Conservation (phyloP, 495 filamentous ascomycete species). For the Arthonia radiata region DNA sequence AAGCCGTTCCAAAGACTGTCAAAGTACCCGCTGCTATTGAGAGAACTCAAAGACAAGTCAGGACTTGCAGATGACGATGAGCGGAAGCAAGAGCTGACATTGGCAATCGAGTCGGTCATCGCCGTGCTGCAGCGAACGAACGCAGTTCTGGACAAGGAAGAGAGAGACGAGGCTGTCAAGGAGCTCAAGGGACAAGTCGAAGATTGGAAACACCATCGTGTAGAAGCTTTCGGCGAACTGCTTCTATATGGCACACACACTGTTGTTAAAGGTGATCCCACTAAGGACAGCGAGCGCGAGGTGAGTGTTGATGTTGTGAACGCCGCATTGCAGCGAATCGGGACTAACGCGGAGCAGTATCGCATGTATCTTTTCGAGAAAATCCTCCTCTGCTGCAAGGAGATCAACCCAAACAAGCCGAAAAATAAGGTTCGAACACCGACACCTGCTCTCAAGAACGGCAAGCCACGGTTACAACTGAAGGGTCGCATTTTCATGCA, state of each 20-base stretch:
- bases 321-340: too few species aligned
- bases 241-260: constrained; percentile 82
- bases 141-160: constrained; percentile 66
- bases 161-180: constrained; percentile 50
- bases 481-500: constrained; percentile 99
- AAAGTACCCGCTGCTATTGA: constrained; percentile 78
- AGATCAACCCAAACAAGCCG: constrained; percentile 65
- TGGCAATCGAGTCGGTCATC: constrained; percentile 51
- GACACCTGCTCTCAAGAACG: constrained; percentile 42
- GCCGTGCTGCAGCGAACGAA: constrained; percentile 62
- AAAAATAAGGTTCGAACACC: constrained; percentile 50
- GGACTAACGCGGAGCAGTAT: too few species aligned
- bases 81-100: constrained; percentile 38
- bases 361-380: constrained; percentile 92
- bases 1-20: constrained; percentile 91
- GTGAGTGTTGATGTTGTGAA: too few species aligned
- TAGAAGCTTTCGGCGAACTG: constrained; percentile 74
- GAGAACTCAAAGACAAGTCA: constrained; percentile 63
- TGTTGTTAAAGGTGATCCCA: constrained; percentile 62
- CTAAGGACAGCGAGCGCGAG: constrained; percentile 63
- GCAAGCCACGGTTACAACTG: constrained; percentile 62
- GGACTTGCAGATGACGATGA: constrained; percentile 40
- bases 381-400: constrained; percentile 94
- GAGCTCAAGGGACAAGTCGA: constrained; percentile 72
- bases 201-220: constrained; percentile 85